Percentiles rank a stretch among this genome's conserved stretches.
Evolutionary conservation across 768 basidiomycete species (phyloP).

Genomic region (Filobasidium floriforme): DNA sequence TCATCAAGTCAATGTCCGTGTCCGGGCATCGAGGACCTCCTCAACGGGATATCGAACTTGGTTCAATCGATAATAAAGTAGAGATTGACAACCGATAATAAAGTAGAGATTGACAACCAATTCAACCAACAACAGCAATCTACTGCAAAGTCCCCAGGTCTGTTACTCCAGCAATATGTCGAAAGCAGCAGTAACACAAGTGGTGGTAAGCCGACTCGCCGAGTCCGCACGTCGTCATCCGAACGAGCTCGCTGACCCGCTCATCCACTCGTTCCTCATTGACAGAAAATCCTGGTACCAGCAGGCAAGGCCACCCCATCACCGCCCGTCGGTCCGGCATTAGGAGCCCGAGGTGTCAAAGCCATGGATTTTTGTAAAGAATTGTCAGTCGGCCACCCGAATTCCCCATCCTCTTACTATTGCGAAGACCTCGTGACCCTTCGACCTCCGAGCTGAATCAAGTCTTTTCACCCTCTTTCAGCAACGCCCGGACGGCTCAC

Average conservation of each 20-base stretch:
- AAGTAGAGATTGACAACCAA: too few relatives aligned
- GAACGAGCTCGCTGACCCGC: background rate
- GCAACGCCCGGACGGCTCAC: constrained; percentile 87
- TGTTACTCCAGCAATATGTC: background rate
- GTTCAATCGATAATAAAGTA: too few relatives aligned
- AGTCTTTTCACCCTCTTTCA: constrained; percentile 10
- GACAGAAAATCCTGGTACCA: constrained; percentile 60
- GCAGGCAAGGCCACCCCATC: constrained; percentile 94
- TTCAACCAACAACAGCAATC: too few relatives aligned
- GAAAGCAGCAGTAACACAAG: constrained; percentile 2
- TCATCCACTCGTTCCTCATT: background rate
- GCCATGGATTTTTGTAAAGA: constrained; percentile 99
- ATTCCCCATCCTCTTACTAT: background rate
- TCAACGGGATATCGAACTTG: too few relatives aligned
- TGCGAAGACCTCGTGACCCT: too few relatives aligned
- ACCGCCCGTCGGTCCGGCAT: constrained; percentile 91
- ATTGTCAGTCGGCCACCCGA: constrained; percentile 50
- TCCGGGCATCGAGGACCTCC: too few relatives aligned
- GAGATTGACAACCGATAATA: too few relatives aligned
- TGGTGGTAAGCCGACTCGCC: background rate
- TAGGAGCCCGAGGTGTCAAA: constrained; percentile 96
- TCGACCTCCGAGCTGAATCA: too few relatives aligned
- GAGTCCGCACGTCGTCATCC: background rate
- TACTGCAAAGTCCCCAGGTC: too few relatives aligned
- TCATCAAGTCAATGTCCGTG: too few relatives aligned